Evolutionary conservation across 768 basidiomycete genomes (phyloP).

Genomic region (Auricularia sp.): DNA sequence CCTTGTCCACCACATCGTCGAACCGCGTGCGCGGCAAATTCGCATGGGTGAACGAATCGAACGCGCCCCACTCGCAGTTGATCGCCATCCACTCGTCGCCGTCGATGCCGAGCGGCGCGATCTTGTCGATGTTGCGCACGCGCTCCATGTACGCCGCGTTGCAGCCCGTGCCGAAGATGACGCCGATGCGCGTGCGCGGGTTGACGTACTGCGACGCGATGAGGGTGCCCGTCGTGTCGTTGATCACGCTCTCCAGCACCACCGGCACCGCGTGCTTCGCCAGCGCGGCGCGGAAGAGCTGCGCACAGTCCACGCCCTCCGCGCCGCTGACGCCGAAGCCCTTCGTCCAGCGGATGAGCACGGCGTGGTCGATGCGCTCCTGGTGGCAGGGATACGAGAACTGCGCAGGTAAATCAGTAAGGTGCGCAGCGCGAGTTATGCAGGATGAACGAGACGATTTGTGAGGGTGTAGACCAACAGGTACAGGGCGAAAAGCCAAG

Average conservation of each 20-base stretch:
- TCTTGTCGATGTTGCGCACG: constrained; percentile 76
- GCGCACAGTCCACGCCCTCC: constrained; percentile 87
- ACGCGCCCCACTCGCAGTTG: constrained; percentile 98
- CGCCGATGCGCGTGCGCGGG: constrained; percentile 81
- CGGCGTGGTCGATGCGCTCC: constrained; percentile 85
- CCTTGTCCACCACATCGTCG: constrained; percentile 83
- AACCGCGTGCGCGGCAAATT: constrained; percentile 94
- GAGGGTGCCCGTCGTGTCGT: constrained; percentile 96
- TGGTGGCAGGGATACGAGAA: constrained; percentile 98
- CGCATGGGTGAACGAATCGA: constrained; percentile 92
- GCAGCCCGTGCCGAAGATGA: constrained; percentile 97
- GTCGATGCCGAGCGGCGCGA: constrained; percentile 62
- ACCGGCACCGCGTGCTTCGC: constrained; percentile 73
- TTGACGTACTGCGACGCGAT: constrained; percentile 96
- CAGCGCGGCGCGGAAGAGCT: constrained; percentile 82
- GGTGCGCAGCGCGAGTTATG: constrained; percentile 9
- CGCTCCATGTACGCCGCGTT: constrained; percentile 98
- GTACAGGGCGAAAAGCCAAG: too few relatives aligned
- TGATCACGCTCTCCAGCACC: constrained; percentile 78
- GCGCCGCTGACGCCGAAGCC: constrained; percentile 89
- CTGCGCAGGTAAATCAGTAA: constrained; percentile 24
- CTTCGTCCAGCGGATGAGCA: constrained; percentile 98
- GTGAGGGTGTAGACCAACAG: too few relatives aligned
- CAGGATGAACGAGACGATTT: constrained; percentile 1
- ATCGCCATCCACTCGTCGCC: constrained; percentile 73